Evolutionary conservation across 805 yeast genomes (phyloP), one percentile per base, ranked within the genome.

Genomic region (Cyberlindnera bimundalis): DNA sequence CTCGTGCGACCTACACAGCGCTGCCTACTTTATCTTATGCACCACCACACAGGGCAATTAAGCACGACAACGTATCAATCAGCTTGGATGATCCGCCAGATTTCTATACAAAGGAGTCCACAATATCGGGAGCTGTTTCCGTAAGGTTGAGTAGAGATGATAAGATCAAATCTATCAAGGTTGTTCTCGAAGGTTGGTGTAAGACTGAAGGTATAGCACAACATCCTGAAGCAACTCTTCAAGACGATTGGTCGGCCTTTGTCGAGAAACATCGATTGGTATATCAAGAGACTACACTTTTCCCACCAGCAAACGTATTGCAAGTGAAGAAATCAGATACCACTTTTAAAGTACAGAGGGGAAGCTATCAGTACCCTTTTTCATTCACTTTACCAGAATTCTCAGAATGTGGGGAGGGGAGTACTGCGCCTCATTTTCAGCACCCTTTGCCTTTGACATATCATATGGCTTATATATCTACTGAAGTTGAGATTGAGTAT

Each of bases 401-500:
- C 15, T 18, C 28, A 4, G 25, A 32, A 19, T 32, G 35, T 23
- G 35, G 35, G 19, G 28, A 15, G 4, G 28, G 20, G 12, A 32
- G 35, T 24, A 21, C 35, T 6, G n/a, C 19, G 4, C 33, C 33
- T 9, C 33, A 30, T 19, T 16, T 13, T 8, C 33, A 21, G 20
- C 28, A 32, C 12, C 28, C 35, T 3, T 20, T 32, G 28, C 35
- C 35, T 9, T 15, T 23, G 28, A 32, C 35, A 3, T 32, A 32
- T 14, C 35, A 16, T 19, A 23, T 32, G 28, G 23, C 11, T 6
- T 23, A 32, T 28, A 32, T 32, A 27, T 8, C 28, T 18, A 32
- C 35, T n/a, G 28, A 21, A 23, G 28, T 32, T 6, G 28, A 32
- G n/a, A 32, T 32, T 15, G 35, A 32, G 6, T 32, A 32, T 21